Conservation (phyloP, 345 rosid genomes). For the Laguncularia racemosa region DNA sequence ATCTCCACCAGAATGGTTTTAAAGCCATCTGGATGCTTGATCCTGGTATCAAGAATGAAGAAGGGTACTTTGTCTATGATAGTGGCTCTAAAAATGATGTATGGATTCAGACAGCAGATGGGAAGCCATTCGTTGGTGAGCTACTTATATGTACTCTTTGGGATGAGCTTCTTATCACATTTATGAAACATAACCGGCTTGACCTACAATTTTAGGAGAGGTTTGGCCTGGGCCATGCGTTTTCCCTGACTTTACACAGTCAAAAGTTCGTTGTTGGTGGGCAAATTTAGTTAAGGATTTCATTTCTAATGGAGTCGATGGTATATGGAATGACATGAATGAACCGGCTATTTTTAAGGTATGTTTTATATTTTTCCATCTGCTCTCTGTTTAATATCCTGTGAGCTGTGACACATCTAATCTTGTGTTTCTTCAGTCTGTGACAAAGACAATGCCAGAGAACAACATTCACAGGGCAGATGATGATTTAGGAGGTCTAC, state of each 20-base stretch:
- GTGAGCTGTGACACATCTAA: too few relatives aligned
- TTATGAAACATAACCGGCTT: constrained; percentile 6
- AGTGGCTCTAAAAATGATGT: constrained; percentile 55
- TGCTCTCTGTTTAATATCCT: neutral
- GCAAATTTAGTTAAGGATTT: constrained; percentile 72
- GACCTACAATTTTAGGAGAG: constrained; percentile 42
- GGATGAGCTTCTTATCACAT: neutral
- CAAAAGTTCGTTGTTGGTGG: constrained; percentile 86
- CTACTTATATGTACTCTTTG: constrained; percentile 3
- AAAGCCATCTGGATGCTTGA: constrained; percentile 98
- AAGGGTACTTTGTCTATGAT: constrained; percentile 58
- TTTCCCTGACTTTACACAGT: constrained; percentile 79
- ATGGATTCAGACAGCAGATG: constrained; percentile 67
- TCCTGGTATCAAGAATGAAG: constrained; percentile 83
- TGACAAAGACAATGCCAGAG: constrained; percentile 91
- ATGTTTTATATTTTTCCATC: constrained; percentile 9
- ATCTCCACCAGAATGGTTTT: constrained; percentile 59
- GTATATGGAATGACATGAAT: constrained; percentile 98
- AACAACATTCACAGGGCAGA: constrained; percentile 74
- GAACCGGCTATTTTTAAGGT: constrained; percentile 93
- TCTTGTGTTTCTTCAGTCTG: constrained; percentile 34
- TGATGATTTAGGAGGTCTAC: constrained; percentile 74
- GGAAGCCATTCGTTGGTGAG: constrained; percentile 59
- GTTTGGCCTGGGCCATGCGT: constrained; percentile 98
- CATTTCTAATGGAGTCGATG: constrained; percentile 77